phyloP scores from a whole-genome alignment of 345 rosid genomes.

The Mercurialis annua region DNA sequence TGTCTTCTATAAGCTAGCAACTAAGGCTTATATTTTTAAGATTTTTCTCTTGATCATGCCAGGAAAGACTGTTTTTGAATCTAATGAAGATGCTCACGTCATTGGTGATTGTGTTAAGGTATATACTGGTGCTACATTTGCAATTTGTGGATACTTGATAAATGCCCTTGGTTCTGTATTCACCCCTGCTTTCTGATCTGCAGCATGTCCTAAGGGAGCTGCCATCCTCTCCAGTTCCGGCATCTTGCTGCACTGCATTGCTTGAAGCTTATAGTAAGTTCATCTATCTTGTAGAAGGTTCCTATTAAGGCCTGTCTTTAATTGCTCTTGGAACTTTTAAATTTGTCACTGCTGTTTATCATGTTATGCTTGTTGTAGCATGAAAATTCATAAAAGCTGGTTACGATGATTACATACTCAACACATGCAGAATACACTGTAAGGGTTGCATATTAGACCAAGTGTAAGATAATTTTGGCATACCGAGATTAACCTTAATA shows the following conservation, averaged over 20 bases:
- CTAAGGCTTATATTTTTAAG: conserved; percentile 12
- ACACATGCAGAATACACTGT: no score
- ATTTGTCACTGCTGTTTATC: neutral
- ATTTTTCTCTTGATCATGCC: conserved; percentile 17
- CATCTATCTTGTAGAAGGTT: neutral
- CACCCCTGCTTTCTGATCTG: conserved; percentile 28
- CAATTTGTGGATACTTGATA: conserved; percentile 14
- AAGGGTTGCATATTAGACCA: no score
- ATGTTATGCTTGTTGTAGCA: neutral
- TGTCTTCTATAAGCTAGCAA: conserved; percentile 5
- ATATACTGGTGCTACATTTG: conserved; percentile 18
- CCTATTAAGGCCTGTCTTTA: neutral
- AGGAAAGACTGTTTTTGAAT: conserved; percentile 84
- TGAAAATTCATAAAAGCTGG: neutral
- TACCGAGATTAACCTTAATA: no score
- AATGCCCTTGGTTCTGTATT: conserved; percentile 20
- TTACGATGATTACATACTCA: neutral
- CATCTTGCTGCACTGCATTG: conserved; percentile 93
- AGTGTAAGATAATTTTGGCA: no score
- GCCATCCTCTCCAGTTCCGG: conserved; percentile 98
- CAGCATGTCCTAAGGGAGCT: conserved; percentile 97
- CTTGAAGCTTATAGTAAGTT: conserved; percentile 93
- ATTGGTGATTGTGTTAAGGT: conserved; percentile 99
- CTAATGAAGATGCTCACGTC: conserved; percentile 96
- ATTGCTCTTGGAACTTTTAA: neutral